These are phyloP conservation scores for Nicotiana benthamiana DNA, from an alignment of 257 asterid species.

Conservation along the genomic window DNA sequence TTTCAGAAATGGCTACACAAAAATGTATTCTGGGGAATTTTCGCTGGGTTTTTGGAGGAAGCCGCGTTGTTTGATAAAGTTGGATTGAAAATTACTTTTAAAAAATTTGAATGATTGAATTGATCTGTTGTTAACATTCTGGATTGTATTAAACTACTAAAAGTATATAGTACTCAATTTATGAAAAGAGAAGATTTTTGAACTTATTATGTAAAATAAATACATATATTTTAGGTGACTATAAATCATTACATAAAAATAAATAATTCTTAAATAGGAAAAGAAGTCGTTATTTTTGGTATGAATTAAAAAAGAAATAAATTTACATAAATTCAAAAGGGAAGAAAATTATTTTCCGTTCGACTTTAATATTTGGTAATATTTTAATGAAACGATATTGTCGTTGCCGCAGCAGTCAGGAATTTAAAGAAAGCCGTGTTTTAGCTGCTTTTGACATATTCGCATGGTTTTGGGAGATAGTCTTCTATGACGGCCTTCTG, in stretches of 20 bases:
- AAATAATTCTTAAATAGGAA: no score
- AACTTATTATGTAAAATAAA: no score
- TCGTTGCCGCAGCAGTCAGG: not conserved
- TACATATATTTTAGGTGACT: no score
- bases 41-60: not conserved
- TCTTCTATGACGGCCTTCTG: not conserved
- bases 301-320: no score
- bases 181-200: no score
- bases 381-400: not conserved
- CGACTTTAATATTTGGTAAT: not conserved
- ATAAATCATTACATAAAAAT: no score
- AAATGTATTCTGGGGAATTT: not conserved
- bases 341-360: not conserved
- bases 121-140: not conserved
- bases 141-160: not conserved
- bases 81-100: not conserved
- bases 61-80: not conserved
- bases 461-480: not conserved
- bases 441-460: not conserved
- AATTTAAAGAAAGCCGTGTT: slow-evolving; percentile 3
- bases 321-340: no score
- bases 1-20: not conserved
- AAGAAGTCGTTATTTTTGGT: no score
- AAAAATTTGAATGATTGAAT: not conserved
- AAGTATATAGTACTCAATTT: no score